phyloP scores from a whole-genome alignment of 768 basidiomycete genomes.

The Boletus rubescentipes region DNA sequence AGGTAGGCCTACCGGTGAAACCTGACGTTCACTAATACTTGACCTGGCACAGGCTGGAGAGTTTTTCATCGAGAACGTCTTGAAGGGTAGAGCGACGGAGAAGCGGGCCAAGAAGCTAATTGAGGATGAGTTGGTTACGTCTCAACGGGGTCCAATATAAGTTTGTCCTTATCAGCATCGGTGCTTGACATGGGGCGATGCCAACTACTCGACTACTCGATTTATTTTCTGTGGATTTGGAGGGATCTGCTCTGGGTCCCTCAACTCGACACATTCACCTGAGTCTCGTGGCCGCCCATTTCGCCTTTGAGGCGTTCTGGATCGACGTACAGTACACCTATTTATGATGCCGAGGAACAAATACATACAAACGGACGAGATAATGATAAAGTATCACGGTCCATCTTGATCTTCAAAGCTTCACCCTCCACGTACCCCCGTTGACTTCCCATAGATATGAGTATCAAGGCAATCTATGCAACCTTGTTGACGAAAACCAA shows the following conservation, averaged over 20 bases:
- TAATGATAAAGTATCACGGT: too few relatives aligned
- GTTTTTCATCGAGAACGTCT: conserved; percentile 90
- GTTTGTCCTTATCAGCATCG: neutral
- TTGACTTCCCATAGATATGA: conserved; percentile 27
- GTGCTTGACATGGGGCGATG: conserved; percentile 2
- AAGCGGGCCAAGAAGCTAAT: conserved; percentile 38
- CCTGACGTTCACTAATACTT: neutral
- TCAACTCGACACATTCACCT: too few relatives aligned
- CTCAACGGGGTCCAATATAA: conserved; percentile 9
- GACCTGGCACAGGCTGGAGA: conserved; percentile 75
- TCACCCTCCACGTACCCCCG: neutral
- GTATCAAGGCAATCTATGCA: conserved; percentile 57
- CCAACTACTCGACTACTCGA: neutral
- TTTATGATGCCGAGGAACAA: too few relatives aligned
- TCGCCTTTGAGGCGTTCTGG: too few relatives aligned
- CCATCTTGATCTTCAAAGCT: too few relatives aligned
- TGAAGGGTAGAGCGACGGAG: conserved; percentile 57
- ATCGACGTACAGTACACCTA: too few relatives aligned
- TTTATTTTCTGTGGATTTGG: too few relatives aligned
- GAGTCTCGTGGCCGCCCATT: too few relatives aligned
- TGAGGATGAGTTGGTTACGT: conserved; percentile 15
- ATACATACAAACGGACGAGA: too few relatives aligned
- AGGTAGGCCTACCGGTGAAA: conserved; percentile 52
- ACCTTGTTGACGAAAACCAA: conserved; percentile 71
- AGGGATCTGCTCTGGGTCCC: too few relatives aligned